Percentiles rank a stretch among this genome's conserved stretches.
Conservation (phyloP, 192 early-diverging fungal species). For the Nowakowskiella sp. region DNA sequence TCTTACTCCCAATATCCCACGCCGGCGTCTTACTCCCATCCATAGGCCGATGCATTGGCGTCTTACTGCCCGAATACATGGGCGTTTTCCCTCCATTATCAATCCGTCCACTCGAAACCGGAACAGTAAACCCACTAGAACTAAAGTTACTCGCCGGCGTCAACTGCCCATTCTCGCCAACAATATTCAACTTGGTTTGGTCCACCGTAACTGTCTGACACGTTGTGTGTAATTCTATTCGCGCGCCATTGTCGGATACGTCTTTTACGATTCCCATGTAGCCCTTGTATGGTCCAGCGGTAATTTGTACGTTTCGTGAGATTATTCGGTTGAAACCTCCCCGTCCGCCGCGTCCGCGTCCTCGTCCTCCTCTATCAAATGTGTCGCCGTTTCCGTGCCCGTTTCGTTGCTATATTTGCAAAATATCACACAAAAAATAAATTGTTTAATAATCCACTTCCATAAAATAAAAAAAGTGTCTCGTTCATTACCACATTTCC, state of each 20-base stretch:
- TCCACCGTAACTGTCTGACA: slow-evolving; percentile 71
- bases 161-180: slow-evolving; percentile 30
- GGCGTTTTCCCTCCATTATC: slow-evolving; percentile 43
- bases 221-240: slow-evolving; percentile 92
- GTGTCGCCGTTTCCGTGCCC: slow-evolving; percentile 25
- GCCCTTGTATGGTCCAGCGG: slow-evolving; percentile 89
- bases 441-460: neutral
- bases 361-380: slow-evolving; percentile 25
- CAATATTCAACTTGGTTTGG: slow-evolving; percentile 62
- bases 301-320: slow-evolving; percentile 73
- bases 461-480: slow-evolving; percentile 10
- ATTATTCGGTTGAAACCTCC: slow-evolving; percentile 39
- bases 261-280: slow-evolving; percentile 96
- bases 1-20: slow-evolving; percentile 43
- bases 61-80: slow-evolving; percentile 20
- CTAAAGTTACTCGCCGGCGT: too few species aligned
- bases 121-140: too few species aligned
- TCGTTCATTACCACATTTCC: slow-evolving; percentile 9
- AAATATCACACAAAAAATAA: neutral
- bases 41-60: slow-evolving; percentile 4
- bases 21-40: slow-evolving; percentile 37
- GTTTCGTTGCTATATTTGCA: slow-evolving; percentile 1
- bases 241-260: slow-evolving; percentile 53
- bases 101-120: too few species aligned
- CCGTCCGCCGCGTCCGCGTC: slow-evolving; percentile 36